Evolutionary conservation across 495 filamentous ascomycete species (phyloP), one percentile per base, ranked within the genome.

Genomic region (Barbatosphaeria neglecta): DNA sequence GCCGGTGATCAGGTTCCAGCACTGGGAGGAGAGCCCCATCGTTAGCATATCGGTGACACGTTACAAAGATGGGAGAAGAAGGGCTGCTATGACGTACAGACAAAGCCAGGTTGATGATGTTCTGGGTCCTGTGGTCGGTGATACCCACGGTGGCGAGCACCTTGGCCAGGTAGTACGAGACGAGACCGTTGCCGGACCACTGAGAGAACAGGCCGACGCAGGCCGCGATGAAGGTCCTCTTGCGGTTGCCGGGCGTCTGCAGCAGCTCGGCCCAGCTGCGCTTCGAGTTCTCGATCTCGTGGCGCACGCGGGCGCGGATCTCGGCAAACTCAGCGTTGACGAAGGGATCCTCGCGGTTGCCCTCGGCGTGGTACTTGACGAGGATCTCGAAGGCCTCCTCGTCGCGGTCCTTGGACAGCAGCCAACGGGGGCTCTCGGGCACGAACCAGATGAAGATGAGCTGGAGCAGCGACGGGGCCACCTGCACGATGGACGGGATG

Each of bases 171-270:
- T 77, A 79, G 61, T 79, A 77, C 52, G 77, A 78, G 41, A 81
- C 78, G 37, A 82, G 61, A 10, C 74, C 78, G 55, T 83, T 83
- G 19, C 80, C 79, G 31, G 75, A 79, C 67, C 77, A 81, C 53
- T 84, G 79, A 0, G 76, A 77, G 59, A 83, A 82, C 6, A 82
- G 54, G 5, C 78, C 76, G 13, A 82, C 62, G 45, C 76, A 71
- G 7, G 72, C 67, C 4, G 70, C 69, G 51, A 83, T 74, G 22
- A 81, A 49, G 6, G 80, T 62, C 37, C 79, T 74, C n/a, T 60
- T 60, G 40, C 72, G 70, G 61, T 77, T 82, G 19, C 76, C 79
- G 0, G 68, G 35, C 0, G 73, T 74, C 9, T 59, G 61, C 49
- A 82, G 57, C 63, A 80, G 63, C 47, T 81, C 75, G 17, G 46